Conservation (phyloP, 2,329 filamentous ascomycete genomes). For the Aspergillus tanneri region DNA sequence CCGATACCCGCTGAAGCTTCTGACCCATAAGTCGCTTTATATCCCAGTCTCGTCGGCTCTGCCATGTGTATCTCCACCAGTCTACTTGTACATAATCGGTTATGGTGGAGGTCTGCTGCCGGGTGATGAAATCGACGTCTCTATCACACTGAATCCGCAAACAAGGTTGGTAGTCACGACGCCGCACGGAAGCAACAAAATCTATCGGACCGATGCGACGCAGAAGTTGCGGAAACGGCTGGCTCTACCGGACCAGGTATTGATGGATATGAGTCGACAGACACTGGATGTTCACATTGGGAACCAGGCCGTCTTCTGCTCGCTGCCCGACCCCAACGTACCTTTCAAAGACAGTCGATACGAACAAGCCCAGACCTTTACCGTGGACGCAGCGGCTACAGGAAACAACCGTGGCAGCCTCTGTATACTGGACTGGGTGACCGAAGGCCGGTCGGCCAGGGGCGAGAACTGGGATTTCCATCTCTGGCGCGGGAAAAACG, state of each 20-base stretch:
- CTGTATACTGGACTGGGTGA: constrained; percentile 92
- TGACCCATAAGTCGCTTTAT: constrained; percentile 70
- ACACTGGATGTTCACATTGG: constrained; percentile 50
- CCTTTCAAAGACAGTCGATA: constrained; percentile 84
- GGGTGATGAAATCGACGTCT: constrained; percentile 76
- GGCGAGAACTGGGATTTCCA: constrained; percentile 86
- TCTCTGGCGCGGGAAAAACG: constrained; percentile 79
- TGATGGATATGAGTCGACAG: constrained; percentile 49
- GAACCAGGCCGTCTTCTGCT: constrained; percentile 54
- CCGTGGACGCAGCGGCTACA: constrained; percentile 48
- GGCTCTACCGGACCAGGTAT: constrained; percentile 39
- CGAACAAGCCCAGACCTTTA: constrained; percentile 78
- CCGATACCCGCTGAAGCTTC: constrained; percentile 92
- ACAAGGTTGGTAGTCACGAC: constrained; percentile 65
- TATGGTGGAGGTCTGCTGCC: constrained; percentile 93
- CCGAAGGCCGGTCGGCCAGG: constrained; percentile 76
- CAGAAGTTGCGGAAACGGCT: constrained; percentile 25
- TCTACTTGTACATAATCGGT: constrained; percentile 84
- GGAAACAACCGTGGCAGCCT: constrained; percentile 54
- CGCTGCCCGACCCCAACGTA: constrained; percentile 87
- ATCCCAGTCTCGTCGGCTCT: constrained; percentile 50
- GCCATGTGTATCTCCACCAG: constrained; percentile 49
- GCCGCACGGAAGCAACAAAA: constrained; percentile 81
- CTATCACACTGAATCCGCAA: constrained; percentile 61
- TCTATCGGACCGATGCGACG: constrained; percentile 71